Conservation (phyloP, 768 basidiomycete genomes). For the Naganishia vaughanmartiniae region DNA sequence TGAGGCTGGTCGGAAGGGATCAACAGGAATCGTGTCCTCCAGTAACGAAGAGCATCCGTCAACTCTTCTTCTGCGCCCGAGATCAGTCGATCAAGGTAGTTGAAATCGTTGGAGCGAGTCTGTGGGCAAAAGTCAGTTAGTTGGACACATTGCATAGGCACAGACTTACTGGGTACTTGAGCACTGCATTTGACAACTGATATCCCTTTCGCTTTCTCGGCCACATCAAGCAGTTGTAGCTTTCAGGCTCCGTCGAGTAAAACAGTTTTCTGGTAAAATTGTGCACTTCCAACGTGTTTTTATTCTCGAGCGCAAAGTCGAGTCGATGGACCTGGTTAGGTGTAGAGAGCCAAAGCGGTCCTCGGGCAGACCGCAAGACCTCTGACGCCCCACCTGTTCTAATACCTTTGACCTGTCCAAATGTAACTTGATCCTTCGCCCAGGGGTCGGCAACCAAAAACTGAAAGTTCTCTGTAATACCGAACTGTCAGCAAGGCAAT, state of each 20-base stretch:
- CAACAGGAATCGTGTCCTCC: constrained; percentile 89
- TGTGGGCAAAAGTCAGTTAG: constrained; percentile 55
- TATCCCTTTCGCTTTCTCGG: constrained; percentile 84
- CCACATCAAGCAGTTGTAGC: constrained; percentile 91
- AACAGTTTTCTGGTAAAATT: constrained; percentile 69
- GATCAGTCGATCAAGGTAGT: constrained; percentile 50
- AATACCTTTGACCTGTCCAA: constrained; percentile 61
- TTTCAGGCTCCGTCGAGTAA: constrained; percentile 60
- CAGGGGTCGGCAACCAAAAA: constrained; percentile 62
- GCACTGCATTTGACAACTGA: constrained; percentile 70
- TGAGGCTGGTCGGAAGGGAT: constrained; percentile 77
- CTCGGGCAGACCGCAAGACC: constrained; percentile 51
- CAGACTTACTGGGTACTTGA: constrained; percentile 64
- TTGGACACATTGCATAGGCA: constrained; percentile 41
- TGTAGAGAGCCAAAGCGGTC: constrained; percentile 87
- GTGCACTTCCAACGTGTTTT: constrained; percentile 74
- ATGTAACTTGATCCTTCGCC: constrained; percentile 19
- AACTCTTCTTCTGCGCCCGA: constrained; percentile 54
- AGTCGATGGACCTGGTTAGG: constrained; percentile 92
- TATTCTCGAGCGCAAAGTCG: constrained; percentile 71
- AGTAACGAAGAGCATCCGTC: constrained; percentile 73
- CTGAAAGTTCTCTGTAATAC: constrained; percentile 83
- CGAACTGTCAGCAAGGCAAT: not conserved
- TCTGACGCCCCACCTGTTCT: constrained; percentile 52
- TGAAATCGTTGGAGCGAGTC: constrained; percentile 40